phyloP scores from a whole-genome alignment of 768 basidiomycete species.

The Termitomyces sp. region DNA sequence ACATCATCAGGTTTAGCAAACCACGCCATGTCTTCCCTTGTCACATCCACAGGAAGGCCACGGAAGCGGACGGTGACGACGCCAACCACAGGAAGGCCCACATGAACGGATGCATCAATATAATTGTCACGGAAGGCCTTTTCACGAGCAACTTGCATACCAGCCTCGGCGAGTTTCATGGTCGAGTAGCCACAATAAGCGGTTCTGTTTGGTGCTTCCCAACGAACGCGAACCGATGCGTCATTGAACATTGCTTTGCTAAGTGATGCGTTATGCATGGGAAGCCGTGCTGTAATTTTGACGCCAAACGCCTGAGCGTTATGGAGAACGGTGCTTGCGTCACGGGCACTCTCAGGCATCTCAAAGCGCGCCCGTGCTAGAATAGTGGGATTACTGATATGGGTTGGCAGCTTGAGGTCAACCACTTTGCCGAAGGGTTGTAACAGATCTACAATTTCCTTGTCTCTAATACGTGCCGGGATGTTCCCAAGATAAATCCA shows the following conservation, averaged over 20 bases:
- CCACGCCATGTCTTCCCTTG: conserved; percentile 34
- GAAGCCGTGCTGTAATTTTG: conserved; percentile 39
- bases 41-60: conserved; percentile 43
- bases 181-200: conserved; percentile 64
- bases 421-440: conserved; percentile 42
- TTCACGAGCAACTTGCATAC: conserved; percentile 35
- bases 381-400: conserved; percentile 16
- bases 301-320: conserved; percentile 33
- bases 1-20: conserved; percentile 45
- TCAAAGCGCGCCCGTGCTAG: conserved; percentile 43
- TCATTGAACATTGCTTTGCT: conserved; percentile 42
- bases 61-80: conserved; percentile 56
- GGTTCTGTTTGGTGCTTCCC: conserved; percentile 50
- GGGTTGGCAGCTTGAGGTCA: conserved; percentile 27
- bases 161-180: conserved; percentile 42
- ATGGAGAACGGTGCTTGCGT: conserved; percentile 49
- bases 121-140: conserved; percentile 32
- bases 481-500: conserved; percentile 54
- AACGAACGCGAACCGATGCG: conserved; percentile 50
- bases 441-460: conserved; percentile 34
- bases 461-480: conserved; percentile 27
- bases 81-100: conserved; percentile 55
- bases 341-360: conserved; percentile 41
- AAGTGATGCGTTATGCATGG: conserved; percentile 32
- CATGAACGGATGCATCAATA: conserved; percentile 45